phyloP scores from a whole-genome alignment of 768 basidiomycete species.

The Lactarius sanguifluus region DNA sequence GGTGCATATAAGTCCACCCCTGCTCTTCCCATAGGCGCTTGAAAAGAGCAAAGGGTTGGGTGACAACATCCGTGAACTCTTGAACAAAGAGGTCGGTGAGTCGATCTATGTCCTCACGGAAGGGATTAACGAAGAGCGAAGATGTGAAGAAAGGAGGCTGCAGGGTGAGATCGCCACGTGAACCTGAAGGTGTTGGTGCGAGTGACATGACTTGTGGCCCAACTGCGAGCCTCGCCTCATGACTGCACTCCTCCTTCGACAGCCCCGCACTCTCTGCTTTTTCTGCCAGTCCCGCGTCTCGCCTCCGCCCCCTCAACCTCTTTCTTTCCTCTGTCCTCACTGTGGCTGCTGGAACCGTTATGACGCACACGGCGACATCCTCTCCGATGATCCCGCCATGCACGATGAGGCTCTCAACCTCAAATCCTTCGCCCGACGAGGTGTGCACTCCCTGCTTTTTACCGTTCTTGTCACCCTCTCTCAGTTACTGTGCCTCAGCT shows the following conservation, averaged over 20 bases:
- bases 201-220: constrained; percentile 39
- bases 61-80: constrained; percentile 39
- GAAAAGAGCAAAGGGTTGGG: constrained; percentile 66
- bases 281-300: constrained; percentile 59
- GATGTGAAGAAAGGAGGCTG: constrained; percentile 82
- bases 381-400: constrained; percentile 88
- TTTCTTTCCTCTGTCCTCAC: constrained; percentile 61
- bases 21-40: constrained; percentile 63
- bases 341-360: constrained; percentile 78
- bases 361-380: constrained; percentile 68
- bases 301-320: constrained; percentile 47
- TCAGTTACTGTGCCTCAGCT: constrained; percentile 40
- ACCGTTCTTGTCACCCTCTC: constrained; percentile 8
- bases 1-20: constrained; percentile 76
- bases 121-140: constrained; percentile 62
- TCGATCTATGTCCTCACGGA: constrained; percentile 60
- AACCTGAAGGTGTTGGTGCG: constrained; percentile 54
- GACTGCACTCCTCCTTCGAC: constrained; percentile 51
- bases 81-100: constrained; percentile 56
- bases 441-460: constrained; percentile 40
- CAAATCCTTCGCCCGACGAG: constrained; percentile 68
- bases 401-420: constrained; percentile 73
- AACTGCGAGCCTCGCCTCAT: constrained; percentile 24
- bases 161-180: constrained; percentile 60
- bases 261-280: constrained; percentile 54